Base-by-base conservation (phyloP, 1,284 basidiomycete genomes). In the Neolentinus lepideus region DNA sequence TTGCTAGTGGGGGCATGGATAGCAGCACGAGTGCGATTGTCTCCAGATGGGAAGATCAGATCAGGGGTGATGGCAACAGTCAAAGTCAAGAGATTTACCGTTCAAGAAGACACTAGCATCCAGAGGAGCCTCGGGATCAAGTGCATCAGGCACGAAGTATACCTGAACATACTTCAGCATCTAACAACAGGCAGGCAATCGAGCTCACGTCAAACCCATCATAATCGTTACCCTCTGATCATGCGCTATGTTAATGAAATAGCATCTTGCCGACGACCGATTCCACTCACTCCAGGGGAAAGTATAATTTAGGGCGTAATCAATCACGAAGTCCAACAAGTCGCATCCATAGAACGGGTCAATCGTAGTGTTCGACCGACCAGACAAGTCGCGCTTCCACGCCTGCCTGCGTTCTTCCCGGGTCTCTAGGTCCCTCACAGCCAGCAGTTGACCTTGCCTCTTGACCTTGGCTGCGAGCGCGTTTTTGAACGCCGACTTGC, bases 1-100 rank as follows among this genome's bases (percentile, higher is more conserved):
- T 77, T 74, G 64, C 76, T 81, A 1, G 75, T 79, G 9, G 85
- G 84, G 1, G 84, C 85, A 66, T 88, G 85, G 21, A 88, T 64
- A 0, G 84, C 85, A 27, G 75, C 66, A 46, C 76, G 71, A 11
- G 76, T 79, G 29, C 66, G 72, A 31, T 71, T 67, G 59, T 85
- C 83, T 84, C 56, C n/a, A 25, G 0, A 26, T 10, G 29, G 2
- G 16, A 22, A 9, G 22, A 51, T 10, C 26, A 22, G 26, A 48
- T 8, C 25, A 33, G 3, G 27, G 46, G 22, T 31, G 16, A 10
- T 24, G 31, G 8, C 9, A 35, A 35, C 9, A 43, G 6, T 21
- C 38, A 46, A 22, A 21, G 24, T 43, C 16, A 31, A 29, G 9
- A 62, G 67, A 51, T n/a, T n/a, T 56, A 81, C 83, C 75, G 58